Evolutionary conservation across 169 alveolate species (phyloP).

Genomic region (Plasmodium vivax): DNA sequence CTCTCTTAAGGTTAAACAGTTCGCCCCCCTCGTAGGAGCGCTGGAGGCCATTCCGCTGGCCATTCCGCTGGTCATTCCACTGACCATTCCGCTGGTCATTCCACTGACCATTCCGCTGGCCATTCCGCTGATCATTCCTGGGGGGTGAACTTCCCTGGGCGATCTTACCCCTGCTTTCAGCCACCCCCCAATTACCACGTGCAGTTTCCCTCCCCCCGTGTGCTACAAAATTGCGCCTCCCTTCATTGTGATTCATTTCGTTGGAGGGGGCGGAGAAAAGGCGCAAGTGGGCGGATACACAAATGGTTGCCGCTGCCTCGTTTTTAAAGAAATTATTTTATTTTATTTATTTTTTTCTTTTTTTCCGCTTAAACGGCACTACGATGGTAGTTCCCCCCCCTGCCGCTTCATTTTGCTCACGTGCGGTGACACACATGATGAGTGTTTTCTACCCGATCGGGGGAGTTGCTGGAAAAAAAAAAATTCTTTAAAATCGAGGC

Average conservation of each 20-base stretch:
- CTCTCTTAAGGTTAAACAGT: not conserved
- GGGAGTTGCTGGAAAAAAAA: not conserved
- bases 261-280: not conserved
- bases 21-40: not conserved
- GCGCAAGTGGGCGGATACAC: not conserved
- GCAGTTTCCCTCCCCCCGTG: not conserved
- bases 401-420: not conserved
- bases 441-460: not conserved
- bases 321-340: not conserved
- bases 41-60: not conserved
- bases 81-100: too few species aligned
- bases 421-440: not conserved
- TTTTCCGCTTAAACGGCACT: not conserved
- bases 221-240: not conserved
- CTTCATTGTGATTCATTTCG: slow-evolving; percentile 48
- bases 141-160: not conserved
- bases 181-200: not conserved
- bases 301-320: not conserved
- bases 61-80: too few species aligned
- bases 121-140: too few species aligned
- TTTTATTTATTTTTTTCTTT: not conserved
- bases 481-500: not conserved
- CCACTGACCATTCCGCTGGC: too few species aligned
- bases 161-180: not conserved
- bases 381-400: not conserved